Conservation (phyloP, 257 asterid species). For the Solanum chilense region DNA sequence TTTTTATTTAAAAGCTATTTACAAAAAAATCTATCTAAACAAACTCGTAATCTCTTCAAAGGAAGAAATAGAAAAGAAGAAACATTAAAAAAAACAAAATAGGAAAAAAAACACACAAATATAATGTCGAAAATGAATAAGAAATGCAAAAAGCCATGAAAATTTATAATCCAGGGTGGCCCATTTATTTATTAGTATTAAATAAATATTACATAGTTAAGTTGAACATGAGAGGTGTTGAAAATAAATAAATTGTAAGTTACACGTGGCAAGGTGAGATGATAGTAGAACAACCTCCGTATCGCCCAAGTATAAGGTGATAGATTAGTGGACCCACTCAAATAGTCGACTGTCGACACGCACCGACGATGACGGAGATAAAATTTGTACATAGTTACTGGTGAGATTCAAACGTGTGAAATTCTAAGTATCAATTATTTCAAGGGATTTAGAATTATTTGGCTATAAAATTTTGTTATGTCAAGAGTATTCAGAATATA, state of each 20-base stretch:
- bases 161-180: background rate
- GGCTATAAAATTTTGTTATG: fast-evolving
- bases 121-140: constrained; percentile 1
- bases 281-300: constrained; percentile 11
- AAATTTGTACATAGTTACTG: fast-evolving
- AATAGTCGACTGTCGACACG: background rate
- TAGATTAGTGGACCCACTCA: background rate
- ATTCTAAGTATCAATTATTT: too few relatives aligned
- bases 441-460: too few relatives aligned
- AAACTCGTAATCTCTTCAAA: fast-evolving
- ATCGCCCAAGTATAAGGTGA: constrained; percentile 1
- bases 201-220: background rate
- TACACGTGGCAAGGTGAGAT: constrained; percentile 24
- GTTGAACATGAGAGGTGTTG: constrained; percentile 12
- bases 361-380: constrained; percentile 21
- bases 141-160: constrained; percentile 23
- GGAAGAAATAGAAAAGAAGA: too few relatives aligned
- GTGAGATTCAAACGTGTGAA: too few relatives aligned
- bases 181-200: constrained; percentile 5
- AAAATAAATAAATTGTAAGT: background rate
- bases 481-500: fast-evolving
- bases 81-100: background rate
- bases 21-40: fast-evolving
- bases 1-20: too few relatives aligned
- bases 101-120: background rate